Evolutionary conservation across 2,329 filamentous ascomycete species (phyloP), one percentile per base, ranked within the genome.

Genomic region (Beauveria asiatica): DNA sequence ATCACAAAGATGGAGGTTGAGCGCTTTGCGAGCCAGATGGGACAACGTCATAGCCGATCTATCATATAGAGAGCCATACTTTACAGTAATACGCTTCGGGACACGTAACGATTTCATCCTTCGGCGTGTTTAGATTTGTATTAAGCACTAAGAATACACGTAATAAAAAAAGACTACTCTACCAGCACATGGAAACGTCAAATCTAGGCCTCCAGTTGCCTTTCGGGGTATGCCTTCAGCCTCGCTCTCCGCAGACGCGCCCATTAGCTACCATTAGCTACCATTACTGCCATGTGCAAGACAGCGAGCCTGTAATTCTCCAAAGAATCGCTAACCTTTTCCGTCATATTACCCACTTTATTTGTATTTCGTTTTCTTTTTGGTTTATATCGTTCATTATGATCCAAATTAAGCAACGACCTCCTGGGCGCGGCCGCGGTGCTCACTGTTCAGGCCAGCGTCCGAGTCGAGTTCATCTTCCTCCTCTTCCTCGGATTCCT

Each of bases 1-100:
- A 90, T 99, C 65, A 85, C 81, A 62, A 93, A 88, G 76, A 91
- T 99, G 67, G 92, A 97, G 73, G 79, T 94, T 51, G 92, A 97
- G 70, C 87, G 93, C 64, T 87, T 86, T 69, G 73, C 74, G 1
- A 86, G 83, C 63, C 83, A 85, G 68, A 68, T 78, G 56, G 73
- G 63, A 64, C 52, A 41, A 37, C 13, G 5, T 30, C 17, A 48
- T 53, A n/a, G 45, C 27, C 59, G 39, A 23, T 41, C 37, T 41
- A 10, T 52, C 5, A 27, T 25, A 11, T 62, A 52, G 46, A 63
- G 11, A 16, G 48, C 61, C 33, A 60, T 37, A 16, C 45, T 23
- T 13, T 3, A 16, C 11, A 27, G 41, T 42, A 9, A 42, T 8
- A 23, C 19, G 10, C 33, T 16, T 37, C 5, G 13, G 13, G 5